Evolutionary conservation across 192 early-diverging fungal species (phyloP).

Genomic region (Mortierella claussenii): DNA sequence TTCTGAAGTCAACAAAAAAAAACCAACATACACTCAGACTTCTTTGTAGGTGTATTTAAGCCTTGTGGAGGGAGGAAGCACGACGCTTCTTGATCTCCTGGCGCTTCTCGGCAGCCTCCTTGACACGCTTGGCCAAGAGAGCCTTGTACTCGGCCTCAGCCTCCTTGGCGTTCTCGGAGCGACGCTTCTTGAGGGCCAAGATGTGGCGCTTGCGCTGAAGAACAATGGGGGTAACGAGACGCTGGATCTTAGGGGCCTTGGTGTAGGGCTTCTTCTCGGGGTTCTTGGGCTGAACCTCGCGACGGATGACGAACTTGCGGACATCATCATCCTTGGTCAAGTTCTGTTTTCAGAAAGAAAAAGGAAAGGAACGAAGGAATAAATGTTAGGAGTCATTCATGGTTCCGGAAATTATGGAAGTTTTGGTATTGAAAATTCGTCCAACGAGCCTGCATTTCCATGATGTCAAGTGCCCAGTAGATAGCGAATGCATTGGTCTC

Average conservation of each 20-base stretch:
- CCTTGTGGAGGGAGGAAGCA: constrained; percentile 71
- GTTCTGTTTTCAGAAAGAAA: constrained; percentile 62
- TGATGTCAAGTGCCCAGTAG: background rate
- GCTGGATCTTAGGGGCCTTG: constrained; percentile 98
- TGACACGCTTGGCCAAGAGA: constrained; percentile 91
- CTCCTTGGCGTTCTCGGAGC: constrained; percentile 83
- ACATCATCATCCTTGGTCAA: constrained; percentile 99
- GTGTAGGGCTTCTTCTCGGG: constrained; percentile 92
- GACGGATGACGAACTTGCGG: constrained; percentile 99
- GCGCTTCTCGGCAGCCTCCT: constrained; percentile 95
- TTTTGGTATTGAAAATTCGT: no score
- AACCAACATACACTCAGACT: constrained; percentile 11
- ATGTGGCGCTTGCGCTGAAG: constrained; percentile 96
- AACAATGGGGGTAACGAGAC: constrained; percentile 96
- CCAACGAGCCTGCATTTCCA: no score
- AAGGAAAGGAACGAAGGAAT: background rate
- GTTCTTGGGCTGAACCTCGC: constrained; percentile 92
- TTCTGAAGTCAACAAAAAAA: constrained; percentile 1
- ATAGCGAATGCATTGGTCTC: no score
- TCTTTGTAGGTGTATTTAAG: constrained; percentile 55
- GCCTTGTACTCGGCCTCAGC: constrained; percentile 78
- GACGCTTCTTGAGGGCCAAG: constrained; percentile 87
- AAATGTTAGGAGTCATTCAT: background rate
- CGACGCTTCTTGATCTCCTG: constrained; percentile 78
- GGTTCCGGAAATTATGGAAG: background rate